A percentile compares a stretch with the other conserved stretches of the same genome.
Evolutionary conservation across 495 filamentous ascomycete genomes (phyloP).

Genomic region (Terfezia claveryi): DNA sequence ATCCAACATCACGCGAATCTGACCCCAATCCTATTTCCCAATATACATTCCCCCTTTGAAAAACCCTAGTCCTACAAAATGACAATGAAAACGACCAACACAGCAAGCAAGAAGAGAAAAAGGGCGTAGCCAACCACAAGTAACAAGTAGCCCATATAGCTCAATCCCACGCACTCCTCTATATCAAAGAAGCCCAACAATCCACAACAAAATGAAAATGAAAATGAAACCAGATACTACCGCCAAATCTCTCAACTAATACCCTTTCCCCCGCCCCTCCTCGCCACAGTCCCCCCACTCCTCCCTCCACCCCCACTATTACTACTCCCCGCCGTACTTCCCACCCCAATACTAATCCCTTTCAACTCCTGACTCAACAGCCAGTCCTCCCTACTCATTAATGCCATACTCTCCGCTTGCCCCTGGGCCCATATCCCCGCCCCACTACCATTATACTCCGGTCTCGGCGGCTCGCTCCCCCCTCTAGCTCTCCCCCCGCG

Average conservation of each 20-base stretch:
- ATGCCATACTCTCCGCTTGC: background rate
- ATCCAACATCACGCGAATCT: too few relatives aligned
- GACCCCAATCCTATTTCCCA: too few relatives aligned
- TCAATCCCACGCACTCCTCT: too few relatives aligned
- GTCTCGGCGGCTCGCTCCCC: background rate
- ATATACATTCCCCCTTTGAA: too few relatives aligned
- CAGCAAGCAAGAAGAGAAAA: background rate
- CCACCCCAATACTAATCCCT: conserved; percentile 16
- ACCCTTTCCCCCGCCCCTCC: background rate
- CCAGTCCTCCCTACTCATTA: conserved; percentile 13
- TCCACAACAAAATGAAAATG: background rate
- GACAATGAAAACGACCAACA: background rate
- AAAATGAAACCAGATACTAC: background rate
- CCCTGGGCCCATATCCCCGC: background rate
- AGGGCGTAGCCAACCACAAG: too few relatives aligned
- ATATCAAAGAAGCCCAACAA: too few relatives aligned
- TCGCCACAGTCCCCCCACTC: background rate
- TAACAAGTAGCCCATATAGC: too few relatives aligned
- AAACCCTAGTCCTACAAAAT: background rate
- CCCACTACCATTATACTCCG: background rate
- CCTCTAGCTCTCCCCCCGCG: background rate
- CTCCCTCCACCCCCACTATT: conserved; percentile 8
- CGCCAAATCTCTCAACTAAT: background rate
- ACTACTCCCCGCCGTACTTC: conserved; percentile 5
- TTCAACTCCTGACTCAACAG: conserved; percentile 19